Evolutionary conservation across 495 filamentous ascomycete species (phyloP), one percentile per base, ranked within the genome.

Genomic region (Cercophora scortea): DNA sequence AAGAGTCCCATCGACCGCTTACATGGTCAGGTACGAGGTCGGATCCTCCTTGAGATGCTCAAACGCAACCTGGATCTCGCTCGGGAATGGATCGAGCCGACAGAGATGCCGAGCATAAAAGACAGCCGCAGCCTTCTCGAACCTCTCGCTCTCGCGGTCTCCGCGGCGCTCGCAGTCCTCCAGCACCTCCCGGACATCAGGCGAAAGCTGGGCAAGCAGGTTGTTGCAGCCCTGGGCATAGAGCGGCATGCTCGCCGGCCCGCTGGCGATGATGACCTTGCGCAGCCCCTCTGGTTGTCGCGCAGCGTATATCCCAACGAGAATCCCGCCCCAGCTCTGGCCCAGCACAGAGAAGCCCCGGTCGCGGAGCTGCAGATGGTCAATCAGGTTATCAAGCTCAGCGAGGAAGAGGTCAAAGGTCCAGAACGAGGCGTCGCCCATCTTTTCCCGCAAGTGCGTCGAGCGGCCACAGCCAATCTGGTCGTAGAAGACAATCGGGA

Each of bases 401-500:
- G 44, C 39, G 33, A 68, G 51, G 60, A 80, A 48, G 11, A 48
- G 46, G 11, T 74, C 60, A 0, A 65, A 39, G 0, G 65, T 70
- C 77, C 76, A 82, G 62, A 80, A 78, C 0, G 45, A 47, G 13
- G 60, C 58, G 45, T 78, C 72, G 25, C 71, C 70, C 1, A 41
- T 52, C 43, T 70, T 75, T 10, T 78, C 68, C 1, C 51, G 67
- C 8, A 78, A 60, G 47, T 72, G 75, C 0, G 78, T 78, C 8
- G 69, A 75, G 7, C 51, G 19, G 13, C 74, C 78, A 51, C 68
- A 73, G 15, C 76, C 75, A 47, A 80, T 58, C 52, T 80, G 76
- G 53, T 80, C 77, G 56, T 82, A 82, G 54, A 79, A 61, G n/a
- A 80, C 60, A 8, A 80, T 54, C 6, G 75, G 70, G 16, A 63